A percentile compares a stretch with the other conserved stretches of the same genome.
Conservation (phyloP, 306 rosid species). For the Dryas alaskensis region DNA sequence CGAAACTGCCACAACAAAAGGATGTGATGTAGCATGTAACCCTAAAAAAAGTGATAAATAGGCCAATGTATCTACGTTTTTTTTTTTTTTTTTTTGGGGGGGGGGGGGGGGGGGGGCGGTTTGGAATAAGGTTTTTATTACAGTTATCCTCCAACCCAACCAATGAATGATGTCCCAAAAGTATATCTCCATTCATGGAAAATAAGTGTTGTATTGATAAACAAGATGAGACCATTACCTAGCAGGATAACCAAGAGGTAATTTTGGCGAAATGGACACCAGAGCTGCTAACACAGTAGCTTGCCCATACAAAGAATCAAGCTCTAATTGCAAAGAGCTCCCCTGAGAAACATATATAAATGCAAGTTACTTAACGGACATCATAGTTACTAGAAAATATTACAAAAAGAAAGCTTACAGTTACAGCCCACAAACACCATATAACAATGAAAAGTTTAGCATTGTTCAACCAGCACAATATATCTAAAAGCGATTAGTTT, state of each 20-base stretch:
- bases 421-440: not conserved
- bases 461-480: not conserved
- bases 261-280: constrained; percentile 81
- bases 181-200: constrained; percentile 18
- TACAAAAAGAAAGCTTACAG: not conserved
- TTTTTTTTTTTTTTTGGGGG: not conserved
- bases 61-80: not conserved
- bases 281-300: constrained; percentile 89
- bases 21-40: not conserved
- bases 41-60: not conserved
- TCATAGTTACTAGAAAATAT: not conserved
- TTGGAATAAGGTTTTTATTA: not conserved
- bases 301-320: constrained; percentile 89
- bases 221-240: constrained; percentile 44
- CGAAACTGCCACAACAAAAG: not conserved
- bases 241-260: constrained; percentile 95
- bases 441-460: not conserved
- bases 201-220: constrained; percentile 13
- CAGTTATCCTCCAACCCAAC: not conserved
- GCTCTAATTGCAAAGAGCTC: constrained; percentile 71
- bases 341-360: constrained; percentile 51
- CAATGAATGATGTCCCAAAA: constrained; percentile 7
- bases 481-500: not conserved
- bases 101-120: too few species aligned
- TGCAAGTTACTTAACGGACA: constrained; percentile 22